phyloP scores from a whole-genome alignment of 257 asterid genomes.

The Echites panduratus region DNA sequence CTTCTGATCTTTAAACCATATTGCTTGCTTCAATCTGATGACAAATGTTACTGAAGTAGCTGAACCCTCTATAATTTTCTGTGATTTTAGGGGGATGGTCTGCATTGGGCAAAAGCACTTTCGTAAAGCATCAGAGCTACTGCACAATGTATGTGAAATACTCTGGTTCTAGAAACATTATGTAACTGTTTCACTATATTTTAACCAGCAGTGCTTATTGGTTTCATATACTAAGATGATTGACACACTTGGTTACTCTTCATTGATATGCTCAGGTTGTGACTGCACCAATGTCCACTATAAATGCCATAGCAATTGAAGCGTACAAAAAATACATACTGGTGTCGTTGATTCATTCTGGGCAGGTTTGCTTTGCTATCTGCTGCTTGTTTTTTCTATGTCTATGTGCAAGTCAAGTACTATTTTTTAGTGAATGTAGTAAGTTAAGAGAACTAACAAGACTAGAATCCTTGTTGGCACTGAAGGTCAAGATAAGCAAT shows the following conservation, averaged over 20 bases:
- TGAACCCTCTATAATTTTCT: constrained; percentile 12
- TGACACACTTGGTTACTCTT: constrained; percentile 6
- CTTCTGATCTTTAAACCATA: not conserved
- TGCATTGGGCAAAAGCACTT: constrained; percentile 88
- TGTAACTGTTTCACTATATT: too few species aligned
- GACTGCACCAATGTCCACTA: constrained; percentile 82
- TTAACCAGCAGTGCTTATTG: not conserved
- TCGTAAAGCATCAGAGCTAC: constrained; percentile 78
- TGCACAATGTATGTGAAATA: constrained; percentile 59
- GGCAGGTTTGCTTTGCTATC: constrained; percentile 56
- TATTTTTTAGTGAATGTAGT: not conserved
- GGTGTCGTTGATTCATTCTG: constrained; percentile 83
- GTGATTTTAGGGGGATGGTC: constrained; percentile 67
- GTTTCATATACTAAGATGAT: not conserved
- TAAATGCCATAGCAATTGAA: constrained; percentile 87
- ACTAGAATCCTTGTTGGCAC: not conserved
- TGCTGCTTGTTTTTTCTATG: not conserved
- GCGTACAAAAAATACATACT: constrained; percentile 88
- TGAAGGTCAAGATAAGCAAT: not conserved
- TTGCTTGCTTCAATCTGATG: not conserved
- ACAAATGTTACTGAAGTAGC: not conserved
- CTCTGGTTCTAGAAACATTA: not conserved
- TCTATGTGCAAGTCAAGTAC: not conserved
- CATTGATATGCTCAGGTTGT: constrained; percentile 58
- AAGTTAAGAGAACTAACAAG: not conserved